Conservation (phyloP, 257 asterid genomes). For the Avicennia marina region DNA sequence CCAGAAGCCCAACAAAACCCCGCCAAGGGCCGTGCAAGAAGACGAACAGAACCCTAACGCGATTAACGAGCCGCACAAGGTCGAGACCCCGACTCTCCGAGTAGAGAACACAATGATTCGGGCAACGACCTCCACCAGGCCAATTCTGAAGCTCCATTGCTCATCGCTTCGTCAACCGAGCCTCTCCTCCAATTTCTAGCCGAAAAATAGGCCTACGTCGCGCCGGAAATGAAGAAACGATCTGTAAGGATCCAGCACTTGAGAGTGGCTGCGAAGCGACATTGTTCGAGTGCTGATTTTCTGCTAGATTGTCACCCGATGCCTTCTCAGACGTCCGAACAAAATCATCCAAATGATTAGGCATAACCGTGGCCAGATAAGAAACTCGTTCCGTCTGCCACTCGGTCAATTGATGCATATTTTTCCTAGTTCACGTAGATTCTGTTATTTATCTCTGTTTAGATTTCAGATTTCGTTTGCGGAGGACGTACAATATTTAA, state of each 20-base stretch:
- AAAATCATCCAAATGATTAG: conserved; percentile 27
- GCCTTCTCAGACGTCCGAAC: conserved; percentile 43
- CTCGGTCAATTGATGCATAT: conserved; percentile 71
- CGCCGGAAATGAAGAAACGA: conserved; percentile 68
- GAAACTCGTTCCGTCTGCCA: conserved; percentile 48
- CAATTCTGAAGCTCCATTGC: conserved; percentile 71
- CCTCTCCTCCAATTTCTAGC: conserved; percentile 75
- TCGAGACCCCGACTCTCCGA: conserved; percentile 60
- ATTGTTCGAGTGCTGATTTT: conserved; percentile 77
- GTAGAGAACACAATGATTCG: conserved; percentile 70
- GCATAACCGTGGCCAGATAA: conserved; percentile 27
- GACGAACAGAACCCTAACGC: conserved; percentile 28
- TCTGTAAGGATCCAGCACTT: conserved; percentile 55
- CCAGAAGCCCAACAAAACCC: not conserved
- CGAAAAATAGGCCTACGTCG: conserved; percentile 66
- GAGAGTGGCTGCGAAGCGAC: conserved; percentile 64
- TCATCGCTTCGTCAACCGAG: conserved; percentile 69
- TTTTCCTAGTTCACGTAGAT: conserved; percentile 45
- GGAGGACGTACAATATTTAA: conserved; percentile 9
- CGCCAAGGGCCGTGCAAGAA: conserved; percentile 36
- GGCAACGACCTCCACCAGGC: conserved; percentile 73
- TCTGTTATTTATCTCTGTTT: conserved; percentile 14
- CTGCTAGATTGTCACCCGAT: conserved; percentile 73
- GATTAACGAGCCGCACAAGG: conserved; percentile 31
- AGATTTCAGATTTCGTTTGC: not conserved